phyloP scores from a whole-genome alignment of 495 filamentous ascomycete genomes.

The Tuber microsphaerosporum region DNA sequence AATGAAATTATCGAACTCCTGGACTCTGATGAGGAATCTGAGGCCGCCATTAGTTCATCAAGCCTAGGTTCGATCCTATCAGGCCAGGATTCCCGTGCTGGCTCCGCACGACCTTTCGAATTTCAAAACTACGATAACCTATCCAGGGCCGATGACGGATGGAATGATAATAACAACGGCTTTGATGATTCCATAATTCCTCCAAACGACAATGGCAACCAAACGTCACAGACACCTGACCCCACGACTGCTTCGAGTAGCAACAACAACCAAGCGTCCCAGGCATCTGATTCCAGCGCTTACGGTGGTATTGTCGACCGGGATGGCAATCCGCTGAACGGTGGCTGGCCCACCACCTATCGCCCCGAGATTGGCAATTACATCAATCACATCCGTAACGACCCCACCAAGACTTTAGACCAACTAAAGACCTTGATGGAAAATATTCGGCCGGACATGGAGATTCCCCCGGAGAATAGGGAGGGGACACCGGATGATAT shows the following conservation, averaged over 20 bases:
- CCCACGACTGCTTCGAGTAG: background rate
- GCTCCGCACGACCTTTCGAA: background rate
- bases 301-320: constrained; percentile 6
- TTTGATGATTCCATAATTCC: background rate
- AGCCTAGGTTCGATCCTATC: background rate
- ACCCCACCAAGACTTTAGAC: constrained; percentile 54
- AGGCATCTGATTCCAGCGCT: background rate
- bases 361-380: constrained; percentile 39
- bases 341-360: constrained; percentile 19
- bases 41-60: background rate
- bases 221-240: background rate
- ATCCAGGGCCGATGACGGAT: background rate
- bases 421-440: constrained; percentile 63
- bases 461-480: constrained; percentile 57
- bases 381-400: constrained; percentile 46
- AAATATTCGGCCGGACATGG: constrained; percentile 67
- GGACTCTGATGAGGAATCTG: constrained; percentile 5
- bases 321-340: constrained; percentile 12
- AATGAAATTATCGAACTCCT: background rate
- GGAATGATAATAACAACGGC: background rate
- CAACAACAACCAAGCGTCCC: background rate
- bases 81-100: background rate
- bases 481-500: constrained; percentile 70
- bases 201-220: background rate
- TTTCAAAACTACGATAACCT: background rate